phyloP scores from a whole-genome alignment of 805 yeast species.

The Suhomyces sp. region DNA sequence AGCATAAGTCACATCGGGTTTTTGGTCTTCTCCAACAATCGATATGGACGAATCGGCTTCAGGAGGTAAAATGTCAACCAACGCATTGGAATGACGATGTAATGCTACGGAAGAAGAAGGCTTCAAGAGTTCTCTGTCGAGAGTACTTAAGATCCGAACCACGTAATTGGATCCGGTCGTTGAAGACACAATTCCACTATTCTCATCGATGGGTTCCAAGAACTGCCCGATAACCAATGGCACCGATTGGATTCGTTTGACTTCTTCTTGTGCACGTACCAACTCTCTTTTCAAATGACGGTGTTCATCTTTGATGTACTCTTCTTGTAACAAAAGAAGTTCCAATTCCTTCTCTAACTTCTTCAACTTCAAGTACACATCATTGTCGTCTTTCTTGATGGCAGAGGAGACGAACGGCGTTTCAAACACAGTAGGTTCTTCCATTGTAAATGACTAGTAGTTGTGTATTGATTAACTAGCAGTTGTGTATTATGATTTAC shows the following conservation, averaged over 20 bases:
- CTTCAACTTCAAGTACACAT: conserved; percentile 81
- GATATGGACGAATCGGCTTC: conserved; percentile 97
- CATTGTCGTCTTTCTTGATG: conserved; percentile 39
- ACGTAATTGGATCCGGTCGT: conserved; percentile 98
- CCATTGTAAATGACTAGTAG: conserved; percentile 4
- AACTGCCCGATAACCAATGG: conserved; percentile 98
- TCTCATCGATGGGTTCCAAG: conserved; percentile 94
- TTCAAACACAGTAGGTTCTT: conserved; percentile 14
- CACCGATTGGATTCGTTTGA: conserved; percentile 93
- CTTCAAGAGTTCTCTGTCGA: conserved; percentile 90
- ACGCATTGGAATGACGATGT: conserved; percentile 97
- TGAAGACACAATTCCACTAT: conserved; percentile 93
- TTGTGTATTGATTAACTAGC: not conserved
- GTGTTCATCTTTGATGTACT: conserved; percentile 95
- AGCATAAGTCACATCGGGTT: conserved; percentile 89
- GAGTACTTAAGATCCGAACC: conserved; percentile 88
- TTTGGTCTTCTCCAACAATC: conserved; percentile 90
- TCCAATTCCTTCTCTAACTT: conserved; percentile 89
- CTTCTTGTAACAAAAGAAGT: conserved; percentile 82
- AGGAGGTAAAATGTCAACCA: conserved; percentile 96
- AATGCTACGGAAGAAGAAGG: conserved; percentile 95
- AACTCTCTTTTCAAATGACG: conserved; percentile 93
- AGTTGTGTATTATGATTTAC: not conserved
- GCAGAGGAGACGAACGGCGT: conserved; percentile 5
- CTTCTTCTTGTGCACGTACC: conserved; percentile 97